phyloP scores from a whole-genome alignment of 331 rosid genomes.

The Cydonia oblonga region DNA sequence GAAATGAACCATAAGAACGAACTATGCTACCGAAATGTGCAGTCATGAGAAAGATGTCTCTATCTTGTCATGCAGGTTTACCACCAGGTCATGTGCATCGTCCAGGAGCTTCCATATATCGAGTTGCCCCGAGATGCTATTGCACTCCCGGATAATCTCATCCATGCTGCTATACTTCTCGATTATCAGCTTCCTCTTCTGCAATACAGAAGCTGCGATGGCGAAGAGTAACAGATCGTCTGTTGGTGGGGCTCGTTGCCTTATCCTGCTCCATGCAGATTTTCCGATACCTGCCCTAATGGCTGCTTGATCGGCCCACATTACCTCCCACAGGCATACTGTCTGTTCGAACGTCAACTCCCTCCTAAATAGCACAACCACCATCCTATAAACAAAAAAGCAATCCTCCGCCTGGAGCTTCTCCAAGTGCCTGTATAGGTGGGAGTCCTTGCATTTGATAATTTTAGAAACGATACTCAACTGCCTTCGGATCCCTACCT shows the following conservation, averaged over 20 bases:
- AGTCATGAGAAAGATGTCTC: conserved; percentile 49
- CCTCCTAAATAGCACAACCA: conserved; percentile 90
- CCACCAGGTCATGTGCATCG: conserved; percentile 92
- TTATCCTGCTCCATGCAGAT: conserved; percentile 93
- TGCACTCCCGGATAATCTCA: conserved; percentile 91
- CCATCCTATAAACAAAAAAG: conserved; percentile 97
- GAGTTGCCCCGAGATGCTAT: conserved; percentile 96
- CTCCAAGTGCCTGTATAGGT: conserved; percentile 86
- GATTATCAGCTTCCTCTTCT: conserved; percentile 78
- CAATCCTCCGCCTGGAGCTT: conserved; percentile 97
- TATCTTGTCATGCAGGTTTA: conserved; percentile 85
- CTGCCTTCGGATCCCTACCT: conserved; percentile 92
- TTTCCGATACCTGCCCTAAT: conserved; percentile 84
- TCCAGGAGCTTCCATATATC: conserved; percentile 97
- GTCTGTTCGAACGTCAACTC: conserved; percentile 93
- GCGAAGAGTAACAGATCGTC: conserved; percentile 86
- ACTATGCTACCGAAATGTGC: conserved; percentile 10
- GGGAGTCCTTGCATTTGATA: conserved; percentile 76
- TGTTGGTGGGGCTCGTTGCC: conserved; percentile 97
- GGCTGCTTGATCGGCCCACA: conserved; percentile 99
- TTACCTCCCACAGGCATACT: conserved; percentile 94
- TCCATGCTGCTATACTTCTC: conserved; percentile 99
- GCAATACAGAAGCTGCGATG: conserved; percentile 90
- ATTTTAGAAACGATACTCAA: conserved; percentile 75
- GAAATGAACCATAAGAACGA: not conserved